A percentile compares a stretch with the other conserved stretches of the same genome.
Conservation (phyloP, 2,329 filamentous ascomycete genomes). For the Aspergillus persii region DNA sequence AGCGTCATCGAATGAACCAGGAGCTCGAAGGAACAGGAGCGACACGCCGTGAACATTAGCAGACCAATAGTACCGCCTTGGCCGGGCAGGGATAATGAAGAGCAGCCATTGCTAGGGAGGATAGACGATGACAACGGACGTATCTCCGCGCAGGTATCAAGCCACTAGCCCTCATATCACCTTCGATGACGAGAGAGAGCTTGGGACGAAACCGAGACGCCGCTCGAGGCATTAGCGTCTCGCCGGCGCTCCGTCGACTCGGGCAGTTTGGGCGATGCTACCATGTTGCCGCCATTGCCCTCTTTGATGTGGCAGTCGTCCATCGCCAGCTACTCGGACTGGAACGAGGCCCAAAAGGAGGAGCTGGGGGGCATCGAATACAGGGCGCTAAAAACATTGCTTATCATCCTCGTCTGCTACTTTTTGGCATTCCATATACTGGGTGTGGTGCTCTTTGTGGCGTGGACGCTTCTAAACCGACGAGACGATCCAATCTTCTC, state of each 20-base stretch:
- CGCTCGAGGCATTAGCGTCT: slow-evolving; percentile 18
- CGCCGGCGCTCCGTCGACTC: slow-evolving; percentile 10
- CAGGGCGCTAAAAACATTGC: slow-evolving; percentile 78
- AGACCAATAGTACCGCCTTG: not conserved
- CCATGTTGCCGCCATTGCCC: slow-evolving; percentile 63
- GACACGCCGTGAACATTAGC: slow-evolving; percentile 3
- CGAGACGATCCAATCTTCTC: slow-evolving; percentile 63
- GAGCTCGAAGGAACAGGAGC: slow-evolving; percentile 29
- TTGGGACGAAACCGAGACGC: slow-evolving; percentile 13
- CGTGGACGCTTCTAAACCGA: slow-evolving; percentile 68
- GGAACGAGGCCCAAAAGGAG: slow-evolving; percentile 83
- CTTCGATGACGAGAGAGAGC: slow-evolving; percentile 13
- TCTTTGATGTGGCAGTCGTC: slow-evolving; percentile 82
- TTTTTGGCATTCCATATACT: slow-evolving; percentile 77
- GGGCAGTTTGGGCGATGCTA: slow-evolving; percentile 8
- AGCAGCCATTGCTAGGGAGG: slow-evolving; percentile 3
- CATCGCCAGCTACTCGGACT: slow-evolving; percentile 83
- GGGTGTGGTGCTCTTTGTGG: slow-evolving; percentile 66
- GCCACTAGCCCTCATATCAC: slow-evolving; percentile 31
- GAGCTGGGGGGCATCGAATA: slow-evolving; percentile 95
- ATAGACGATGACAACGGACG: not conserved
- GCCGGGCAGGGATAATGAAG: slow-evolving; percentile 3
- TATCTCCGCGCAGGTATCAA: not conserved
- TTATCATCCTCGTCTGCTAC: slow-evolving; percentile 70
- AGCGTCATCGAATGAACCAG: slow-evolving; percentile 35